A percentile compares a stretch with the other conserved stretches of the same genome.
phyloP scores from a whole-genome alignment of 1,139 yeast genomes.

The Candida sp. region DNA sequence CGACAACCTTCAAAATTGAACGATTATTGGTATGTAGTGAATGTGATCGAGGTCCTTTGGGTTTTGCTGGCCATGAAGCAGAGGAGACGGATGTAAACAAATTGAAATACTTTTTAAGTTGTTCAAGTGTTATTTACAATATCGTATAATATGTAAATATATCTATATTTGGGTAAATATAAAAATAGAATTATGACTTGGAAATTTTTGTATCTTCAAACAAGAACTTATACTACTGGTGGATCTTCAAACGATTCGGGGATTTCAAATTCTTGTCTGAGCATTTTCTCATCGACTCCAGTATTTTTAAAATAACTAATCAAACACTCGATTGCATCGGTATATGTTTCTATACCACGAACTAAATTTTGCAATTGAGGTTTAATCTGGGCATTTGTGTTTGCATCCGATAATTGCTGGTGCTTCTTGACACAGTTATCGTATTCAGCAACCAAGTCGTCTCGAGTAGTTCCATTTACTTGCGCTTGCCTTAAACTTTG shows the following conservation, averaged over 20 bases:
- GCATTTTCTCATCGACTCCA: background rate
- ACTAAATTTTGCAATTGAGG: background rate
- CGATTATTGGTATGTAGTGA: slow-evolving; percentile 64
- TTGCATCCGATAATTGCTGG: background rate
- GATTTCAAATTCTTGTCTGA: background rate
- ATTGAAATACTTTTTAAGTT: slow-evolving; percentile 41
- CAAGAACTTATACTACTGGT: background rate
- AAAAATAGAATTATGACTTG: no score
- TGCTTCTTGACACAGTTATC: background rate
- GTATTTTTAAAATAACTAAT: background rate
- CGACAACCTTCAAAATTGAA: slow-evolving; percentile 30
- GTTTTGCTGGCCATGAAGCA: slow-evolving; percentile 51
- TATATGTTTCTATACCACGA: background rate
- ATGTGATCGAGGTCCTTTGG: slow-evolving; percentile 74
- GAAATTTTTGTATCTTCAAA: background rate
- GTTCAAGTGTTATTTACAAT: slow-evolving; percentile 42
- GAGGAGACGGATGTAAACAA: slow-evolving; percentile 29
- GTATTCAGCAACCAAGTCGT: background rate
- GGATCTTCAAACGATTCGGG: background rate
- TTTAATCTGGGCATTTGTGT: background rate
- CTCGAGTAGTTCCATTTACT: background rate
- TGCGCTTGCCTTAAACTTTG: background rate
- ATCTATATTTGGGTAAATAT: background rate
- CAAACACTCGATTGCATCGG: background rate
- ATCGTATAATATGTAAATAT: slow-evolving; percentile 2